phyloP scores from a whole-genome alignment of 768 basidiomycete genomes.

The Pleurotus eryngii region DNA sequence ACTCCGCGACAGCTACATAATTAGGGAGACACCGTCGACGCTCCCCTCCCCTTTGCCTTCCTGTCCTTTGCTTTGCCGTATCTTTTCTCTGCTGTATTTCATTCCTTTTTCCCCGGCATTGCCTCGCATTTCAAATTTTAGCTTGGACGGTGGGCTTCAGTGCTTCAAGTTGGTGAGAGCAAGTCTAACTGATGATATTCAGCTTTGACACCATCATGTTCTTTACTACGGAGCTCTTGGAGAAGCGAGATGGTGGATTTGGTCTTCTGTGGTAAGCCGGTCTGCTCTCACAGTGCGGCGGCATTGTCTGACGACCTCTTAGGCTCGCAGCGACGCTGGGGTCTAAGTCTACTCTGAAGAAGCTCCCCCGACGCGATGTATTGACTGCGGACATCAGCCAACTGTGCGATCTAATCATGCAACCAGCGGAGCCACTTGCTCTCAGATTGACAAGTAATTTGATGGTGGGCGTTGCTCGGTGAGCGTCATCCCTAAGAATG shows the following conservation, averaged over 20 bases:
- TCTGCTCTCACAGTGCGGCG: not conserved
- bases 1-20: not conserved
- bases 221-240: slow-evolving; percentile 78
- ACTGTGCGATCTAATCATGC: slow-evolving; percentile 75
- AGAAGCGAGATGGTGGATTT: slow-evolving; percentile 81
- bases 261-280: slow-evolving; percentile 74
- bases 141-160: too few relatives aligned
- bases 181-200: not conserved
- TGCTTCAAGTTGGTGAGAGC: too few relatives aligned
- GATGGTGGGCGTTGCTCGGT: slow-evolving; percentile 89
- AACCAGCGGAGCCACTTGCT: slow-evolving; percentile 85
- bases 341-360: slow-evolving; percentile 82
- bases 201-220: slow-evolving; percentile 55
- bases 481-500: slow-evolving; percentile 14
- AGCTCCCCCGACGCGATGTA: slow-evolving; percentile 80
- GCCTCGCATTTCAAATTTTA: not conserved
- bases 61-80: slow-evolving; percentile 7
- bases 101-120: not conserved
- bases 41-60: not conserved
- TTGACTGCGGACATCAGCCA: slow-evolving; percentile 79
- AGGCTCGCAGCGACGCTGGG: slow-evolving; percentile 94
- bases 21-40: not conserved
- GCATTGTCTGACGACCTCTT: not conserved
- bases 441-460: slow-evolving; percentile 84
- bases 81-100: slow-evolving; percentile 9